Evolutionary conservation across 805 yeast genomes (phyloP).

Genomic region (Ogataea kodamae): DNA sequence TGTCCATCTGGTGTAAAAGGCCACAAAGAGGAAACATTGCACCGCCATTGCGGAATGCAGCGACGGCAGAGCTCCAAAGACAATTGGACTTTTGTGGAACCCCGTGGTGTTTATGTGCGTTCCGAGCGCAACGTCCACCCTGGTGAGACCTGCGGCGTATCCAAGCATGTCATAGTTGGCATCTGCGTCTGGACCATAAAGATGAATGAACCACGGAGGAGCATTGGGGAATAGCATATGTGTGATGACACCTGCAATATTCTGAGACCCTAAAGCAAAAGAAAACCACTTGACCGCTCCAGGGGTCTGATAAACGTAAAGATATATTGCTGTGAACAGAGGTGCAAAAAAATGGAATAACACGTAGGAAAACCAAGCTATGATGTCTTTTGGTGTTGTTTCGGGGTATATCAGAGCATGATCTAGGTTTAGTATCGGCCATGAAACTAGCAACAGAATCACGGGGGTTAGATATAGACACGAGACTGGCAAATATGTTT

Average conservation of each 20-base stretch:
- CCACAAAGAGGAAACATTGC: constrained; percentile 41
- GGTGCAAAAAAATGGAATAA: constrained; percentile 60
- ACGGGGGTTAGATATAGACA: constrained; percentile 35
- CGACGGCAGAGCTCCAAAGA: constrained; percentile 75
- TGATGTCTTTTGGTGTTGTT: constrained; percentile 45
- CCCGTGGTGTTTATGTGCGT: constrained; percentile 58
- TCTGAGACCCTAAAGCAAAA: constrained; percentile 56
- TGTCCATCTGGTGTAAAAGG: constrained; percentile 38
- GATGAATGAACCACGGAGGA: constrained; percentile 69
- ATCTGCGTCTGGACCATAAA: constrained; percentile 52
- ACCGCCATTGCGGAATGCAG: constrained; percentile 66
- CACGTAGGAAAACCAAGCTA: constrained; percentile 63
- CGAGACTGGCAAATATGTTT: constrained; percentile 23
- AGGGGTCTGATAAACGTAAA: constrained; percentile 66
- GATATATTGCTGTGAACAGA: constrained; percentile 56
- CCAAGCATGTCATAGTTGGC: constrained; percentile 64
- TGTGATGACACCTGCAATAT: constrained; percentile 55
- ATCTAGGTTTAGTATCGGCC: constrained; percentile 48
- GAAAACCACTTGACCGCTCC: constrained; percentile 55
- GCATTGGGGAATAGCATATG: constrained; percentile 66
- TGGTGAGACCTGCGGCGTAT: constrained; percentile 65
- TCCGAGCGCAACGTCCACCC: constrained; percentile 63
- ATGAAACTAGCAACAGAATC: constrained; percentile 39
- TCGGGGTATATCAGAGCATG: constrained; percentile 39
- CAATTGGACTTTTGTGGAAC: constrained; percentile 65